Percentiles rank a stretch among this genome's conserved stretches.
Conservation (phyloP, 768 basidiomycete species). For the Suillus discolor region DNA sequence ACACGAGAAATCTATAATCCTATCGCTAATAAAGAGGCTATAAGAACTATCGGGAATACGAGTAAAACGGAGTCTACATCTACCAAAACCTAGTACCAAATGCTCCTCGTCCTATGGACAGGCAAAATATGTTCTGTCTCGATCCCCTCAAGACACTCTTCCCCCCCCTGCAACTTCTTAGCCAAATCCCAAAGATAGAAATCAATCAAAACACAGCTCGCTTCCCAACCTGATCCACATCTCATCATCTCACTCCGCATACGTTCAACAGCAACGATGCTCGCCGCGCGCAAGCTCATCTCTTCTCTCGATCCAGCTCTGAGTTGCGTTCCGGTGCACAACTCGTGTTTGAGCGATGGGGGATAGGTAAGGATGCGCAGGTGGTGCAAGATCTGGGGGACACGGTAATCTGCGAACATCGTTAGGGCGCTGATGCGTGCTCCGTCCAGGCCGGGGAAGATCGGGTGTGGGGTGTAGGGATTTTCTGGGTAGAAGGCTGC, state of each 20-base stretch:
- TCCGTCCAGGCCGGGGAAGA: conserved; percentile 64
- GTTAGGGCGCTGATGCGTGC: conserved; percentile 72
- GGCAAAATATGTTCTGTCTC: conserved; percentile 60
- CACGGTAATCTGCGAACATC: conserved; percentile 94
- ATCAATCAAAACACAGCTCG: conserved; percentile 84
- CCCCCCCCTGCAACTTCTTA: conserved; percentile 68
- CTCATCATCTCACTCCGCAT: conserved; percentile 60
- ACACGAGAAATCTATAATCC: background rate
- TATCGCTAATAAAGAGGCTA: background rate
- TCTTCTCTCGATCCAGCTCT: conserved; percentile 67
- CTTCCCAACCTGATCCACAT: conserved; percentile 18
- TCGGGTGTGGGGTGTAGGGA: conserved; percentile 55
- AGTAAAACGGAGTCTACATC: conserved; percentile 1
- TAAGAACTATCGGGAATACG: background rate
- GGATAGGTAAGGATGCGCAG: conserved; percentile 77
- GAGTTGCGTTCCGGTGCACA: conserved; percentile 48
- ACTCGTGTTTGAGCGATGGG: conserved; percentile 50
- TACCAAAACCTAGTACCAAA: conserved; percentile 72
- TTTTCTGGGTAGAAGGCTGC: conserved; percentile 81
- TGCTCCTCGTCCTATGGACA: conserved; percentile 78
- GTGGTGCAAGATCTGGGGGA: conserved; percentile 90
- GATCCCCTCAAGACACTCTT: conserved; percentile 61
- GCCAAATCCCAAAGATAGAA: conserved; percentile 92
- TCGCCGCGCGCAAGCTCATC: conserved; percentile 76
- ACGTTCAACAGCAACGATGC: conserved; percentile 78